These are phyloP conservation scores for Geranium rotundifolium DNA, from an alignment of 345 rosid genomes.

Conservation along the genomic window DNA sequence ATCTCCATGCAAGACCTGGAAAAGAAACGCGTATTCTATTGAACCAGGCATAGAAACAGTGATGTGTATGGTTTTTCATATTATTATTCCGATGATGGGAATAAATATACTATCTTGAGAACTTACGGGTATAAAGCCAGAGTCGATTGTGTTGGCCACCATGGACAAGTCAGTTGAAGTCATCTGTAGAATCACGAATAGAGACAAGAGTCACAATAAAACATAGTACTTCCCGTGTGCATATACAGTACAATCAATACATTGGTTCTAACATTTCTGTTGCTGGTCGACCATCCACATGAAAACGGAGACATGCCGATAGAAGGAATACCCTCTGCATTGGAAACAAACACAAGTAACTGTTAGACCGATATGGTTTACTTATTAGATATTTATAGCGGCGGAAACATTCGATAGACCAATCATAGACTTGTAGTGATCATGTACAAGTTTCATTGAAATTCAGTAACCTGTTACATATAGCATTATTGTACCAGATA, in stretches of 20 bases:
- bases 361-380: conserved; percentile 7
- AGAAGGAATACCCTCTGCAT: conserved; percentile 89
- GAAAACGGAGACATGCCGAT: conserved; percentile 81
- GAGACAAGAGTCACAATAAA: background rate
- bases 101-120: background rate
- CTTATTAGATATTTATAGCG: conserved; percentile 1
- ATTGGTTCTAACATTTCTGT: conserved; percentile 54
- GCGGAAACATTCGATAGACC: background rate
- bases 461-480: too few relatives aligned
- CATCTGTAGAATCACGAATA: conserved; percentile 30
- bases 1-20: conserved; percentile 91
- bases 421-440: too few relatives aligned
- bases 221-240: too few relatives aligned
- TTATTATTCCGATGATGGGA: too few relatives aligned
- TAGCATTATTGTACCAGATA: too few relatives aligned
- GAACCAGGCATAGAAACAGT: too few relatives aligned
- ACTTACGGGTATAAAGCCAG: conserved; percentile 89
- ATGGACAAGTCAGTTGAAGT: conserved; percentile 51
- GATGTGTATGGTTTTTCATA: too few relatives aligned
- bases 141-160: conserved; percentile 48
- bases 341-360: conserved; percentile 18
- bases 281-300: conserved; percentile 62
- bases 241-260: conserved; percentile 2
- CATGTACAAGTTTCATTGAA: too few relatives aligned
- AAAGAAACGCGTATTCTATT: conserved; percentile 6